Base-by-base conservation (phyloP, 768 basidiomycete species). In the Suillus bovinus region DNA sequence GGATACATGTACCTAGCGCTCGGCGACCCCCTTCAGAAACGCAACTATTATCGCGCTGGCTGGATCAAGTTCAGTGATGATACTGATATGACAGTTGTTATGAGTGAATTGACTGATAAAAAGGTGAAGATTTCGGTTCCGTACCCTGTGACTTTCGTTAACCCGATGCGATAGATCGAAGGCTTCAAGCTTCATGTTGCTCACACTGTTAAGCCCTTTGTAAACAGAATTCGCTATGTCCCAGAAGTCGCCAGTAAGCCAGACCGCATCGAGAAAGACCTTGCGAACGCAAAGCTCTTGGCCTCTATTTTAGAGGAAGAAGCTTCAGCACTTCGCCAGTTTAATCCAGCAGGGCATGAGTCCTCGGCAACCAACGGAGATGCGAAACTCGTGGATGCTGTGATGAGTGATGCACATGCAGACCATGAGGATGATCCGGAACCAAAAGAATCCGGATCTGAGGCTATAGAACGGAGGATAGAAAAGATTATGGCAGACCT, bases 101-200 rank as follows among this genome's bases (percentile, higher is more conserved):
- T 96, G 77, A 69, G 79, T 42, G 88, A 91, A 67, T 68, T 98
- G 52, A 84, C 90, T 58, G 92, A 94, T 68, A 90, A 89, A 72
- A 96, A 95, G 86, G 96, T 93, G 66, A 56, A 78, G 61, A 38
- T 49, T 63, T 52, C 62, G 47, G 59, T 27, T 59, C 54, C 54
- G 55, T 13, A 53, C 20, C 54, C n/a, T 39, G 42, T 47, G 42
- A 36, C 34, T 61, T 56, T 34, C 42, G 59, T 56, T 46, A 34
- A n/a, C 50, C 50, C 61, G 34, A 60, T 64, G 27, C 64, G 61
- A 27, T 68, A 97, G 95, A 93, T 98, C 71, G 93, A 96, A 72
- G 92, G 90, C 61, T 97, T 98, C 81, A 96, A 94, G 70, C 80
- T 97, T 57, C 94, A 96, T 75, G 90, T 95, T 68, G 86, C 90